Conservation (phyloP, 768 basidiomycete genomes). For the Auricularia cornea region DNA sequence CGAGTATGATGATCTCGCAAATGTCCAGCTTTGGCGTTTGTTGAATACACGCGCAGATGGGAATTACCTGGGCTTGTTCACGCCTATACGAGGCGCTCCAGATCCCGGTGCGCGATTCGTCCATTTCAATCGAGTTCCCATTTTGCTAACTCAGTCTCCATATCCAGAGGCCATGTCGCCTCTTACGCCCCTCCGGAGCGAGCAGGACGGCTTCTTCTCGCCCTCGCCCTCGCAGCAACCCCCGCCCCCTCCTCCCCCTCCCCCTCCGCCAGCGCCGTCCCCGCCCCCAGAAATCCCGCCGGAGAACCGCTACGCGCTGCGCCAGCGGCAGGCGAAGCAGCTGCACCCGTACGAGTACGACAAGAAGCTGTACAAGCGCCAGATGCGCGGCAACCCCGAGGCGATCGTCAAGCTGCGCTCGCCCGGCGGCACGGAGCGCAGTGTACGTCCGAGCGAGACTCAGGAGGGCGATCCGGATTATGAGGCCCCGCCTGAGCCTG, state of each 20-base stretch:
- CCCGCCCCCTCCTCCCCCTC: neutral
- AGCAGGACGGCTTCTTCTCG: constrained; percentile 3
- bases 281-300: neutral
- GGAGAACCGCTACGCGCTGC: constrained; percentile 41
- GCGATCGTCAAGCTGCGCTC: constrained; percentile 45
- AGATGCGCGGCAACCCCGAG: constrained; percentile 49
- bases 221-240: no score
- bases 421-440: neutral
- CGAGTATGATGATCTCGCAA: no score
- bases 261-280: neutral
- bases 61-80: no score
- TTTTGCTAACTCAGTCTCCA: no score
- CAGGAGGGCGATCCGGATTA: constrained; percentile 1
- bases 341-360: constrained; percentile 56
- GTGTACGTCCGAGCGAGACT: neutral
- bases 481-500: neutral
- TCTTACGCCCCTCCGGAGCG: neutral
- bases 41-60: no score
- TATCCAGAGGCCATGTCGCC: neutral
- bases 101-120: no score
- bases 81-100: no score
- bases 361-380: constrained; percentile 39
- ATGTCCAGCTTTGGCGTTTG: no score
- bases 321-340: constrained; percentile 47
- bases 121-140: no score